Base-by-base conservation (phyloP, 768 basidiomycete genomes). In the button mushroom (Agaricus bisporus) region DNA sequence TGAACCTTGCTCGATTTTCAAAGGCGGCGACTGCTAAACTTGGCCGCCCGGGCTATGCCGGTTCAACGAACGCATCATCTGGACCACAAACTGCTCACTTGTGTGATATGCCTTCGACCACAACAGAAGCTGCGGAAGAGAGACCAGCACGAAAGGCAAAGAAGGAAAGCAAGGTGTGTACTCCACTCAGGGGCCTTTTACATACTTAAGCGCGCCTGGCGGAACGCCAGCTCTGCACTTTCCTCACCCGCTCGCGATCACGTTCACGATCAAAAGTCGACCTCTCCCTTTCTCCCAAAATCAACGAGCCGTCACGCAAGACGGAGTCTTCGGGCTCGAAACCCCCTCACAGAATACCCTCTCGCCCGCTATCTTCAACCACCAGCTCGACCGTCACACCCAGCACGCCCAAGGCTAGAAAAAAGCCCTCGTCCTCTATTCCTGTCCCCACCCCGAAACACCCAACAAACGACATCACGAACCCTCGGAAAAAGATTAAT, bases 321-420 rank as follows among this genome's bases (percentile, higher is more conserved):
- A 39, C 38, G 41, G 39, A 48, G 26, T 9, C 20, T 17, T 57
- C 66, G 4, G 67, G 66, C 45, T 70, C 78, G 25, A 79, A 79
- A 61, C 79, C 81, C 1, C 59, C 70, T 22, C 69, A 77, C 4
- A 76, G 82, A 53, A 55, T 77, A 53, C 70, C 72, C 55, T 82
- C 80, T 18, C 78, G 86, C 5, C 86, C 86, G 3, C 68, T 88
- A 20, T 86, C 85, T 2, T 78, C 81, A 18, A 82, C 79, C 1
- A 85, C 85, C 2, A 79, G 79, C 60, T 73, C 78, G 17, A 85
- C 85, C 4, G 71, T 81, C 51, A 80, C 77, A 5, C 82, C 83
- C n/a, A 68, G 70, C 14, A 80, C 81, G 0, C 79, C 79, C 22
- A 80, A 68, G 58, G 57, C 71, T 37, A 43, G 66, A 58, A 61